phyloP scores from a whole-genome alignment of 352 stramenopile species.

The Thraustotheca clavata region DNA sequence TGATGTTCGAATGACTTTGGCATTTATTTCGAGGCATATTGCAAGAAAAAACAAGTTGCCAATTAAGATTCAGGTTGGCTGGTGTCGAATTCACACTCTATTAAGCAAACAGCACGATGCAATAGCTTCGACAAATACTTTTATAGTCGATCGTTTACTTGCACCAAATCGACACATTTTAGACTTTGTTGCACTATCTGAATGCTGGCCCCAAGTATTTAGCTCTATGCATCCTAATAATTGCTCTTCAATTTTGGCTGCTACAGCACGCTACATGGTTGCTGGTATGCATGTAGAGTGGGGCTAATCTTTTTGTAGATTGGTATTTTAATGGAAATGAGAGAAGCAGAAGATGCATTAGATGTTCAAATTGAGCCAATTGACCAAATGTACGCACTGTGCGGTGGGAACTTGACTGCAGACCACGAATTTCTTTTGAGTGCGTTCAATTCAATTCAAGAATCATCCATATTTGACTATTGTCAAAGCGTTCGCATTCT shows the following conservation, averaged over 20 bases:
- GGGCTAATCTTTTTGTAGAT: neutral
- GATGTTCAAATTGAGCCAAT: neutral
- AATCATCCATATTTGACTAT: neutral
- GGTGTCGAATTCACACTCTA: slow-evolving; percentile 14
- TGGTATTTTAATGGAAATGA: neutral
- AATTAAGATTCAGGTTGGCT: neutral
- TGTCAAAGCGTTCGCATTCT: slow-evolving; percentile 6
- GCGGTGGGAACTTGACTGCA: neutral
- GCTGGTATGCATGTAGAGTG: neutral
- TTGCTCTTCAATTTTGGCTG: neutral
- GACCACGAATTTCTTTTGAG: neutral
- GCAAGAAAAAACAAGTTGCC: neutral
- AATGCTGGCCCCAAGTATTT: slow-evolving; percentile 1
- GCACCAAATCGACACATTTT: slow-evolving; percentile 3
- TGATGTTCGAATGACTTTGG: neutral
- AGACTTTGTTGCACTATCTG: slow-evolving; percentile 4
- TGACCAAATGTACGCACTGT: neutral
- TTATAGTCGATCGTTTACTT: slow-evolving; percentile 5
- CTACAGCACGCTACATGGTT: slow-evolving; percentile 9
- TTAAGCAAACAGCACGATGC: neutral
- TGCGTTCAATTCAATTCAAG: neutral
- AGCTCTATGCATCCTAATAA: neutral
- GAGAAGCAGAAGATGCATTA: neutral
- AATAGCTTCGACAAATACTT: neutral
- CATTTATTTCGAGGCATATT: neutral